phyloP scores from a whole-genome alignment of 2,329 filamentous ascomycete genomes.

The Stagonosporopsis cucurbitacearum region DNA sequence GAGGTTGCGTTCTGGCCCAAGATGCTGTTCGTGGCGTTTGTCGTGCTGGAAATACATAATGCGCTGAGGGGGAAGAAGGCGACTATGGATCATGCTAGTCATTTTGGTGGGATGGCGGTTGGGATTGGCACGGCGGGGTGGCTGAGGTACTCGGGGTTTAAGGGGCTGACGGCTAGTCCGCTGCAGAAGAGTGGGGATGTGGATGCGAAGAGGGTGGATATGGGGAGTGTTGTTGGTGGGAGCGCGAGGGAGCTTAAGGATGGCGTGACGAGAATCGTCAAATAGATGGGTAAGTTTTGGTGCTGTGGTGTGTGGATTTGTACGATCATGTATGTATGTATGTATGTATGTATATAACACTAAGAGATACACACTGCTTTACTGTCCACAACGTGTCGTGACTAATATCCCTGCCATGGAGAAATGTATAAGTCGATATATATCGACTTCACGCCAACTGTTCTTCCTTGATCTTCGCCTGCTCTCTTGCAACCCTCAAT shows the following conservation, averaged over 20 bases:
- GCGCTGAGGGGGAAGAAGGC: conserved; percentile 20
- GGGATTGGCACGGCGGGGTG: conserved; percentile 37
- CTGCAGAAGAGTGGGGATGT: conserved; percentile 10
- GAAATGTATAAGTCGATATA: too few relatives aligned
- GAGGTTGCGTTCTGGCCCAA: conserved; percentile 41
- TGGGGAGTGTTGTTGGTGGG: conserved; percentile 32
- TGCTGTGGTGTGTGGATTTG: neutral
- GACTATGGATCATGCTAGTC: conserved; percentile 45
- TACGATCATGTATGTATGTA: conserved; percentile 5
- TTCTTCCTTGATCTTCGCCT: too few relatives aligned
- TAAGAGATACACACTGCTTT: too few relatives aligned
- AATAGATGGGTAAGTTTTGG: neutral
- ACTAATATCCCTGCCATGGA: too few relatives aligned
- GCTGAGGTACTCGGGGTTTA: conserved; percentile 34
- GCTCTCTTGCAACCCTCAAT: too few relatives aligned
- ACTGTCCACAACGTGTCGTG: too few relatives aligned
- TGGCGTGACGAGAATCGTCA: conserved; percentile 41
- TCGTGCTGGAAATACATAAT: conserved; percentile 32
- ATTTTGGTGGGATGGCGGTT: conserved; percentile 44
- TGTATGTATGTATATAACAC: too few relatives aligned
- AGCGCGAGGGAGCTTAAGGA: conserved; percentile 44
- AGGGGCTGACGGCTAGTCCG: neutral
- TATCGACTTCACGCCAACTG: too few relatives aligned
- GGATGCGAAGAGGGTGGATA: conserved; percentile 31
- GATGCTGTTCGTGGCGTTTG: conserved; percentile 36